Percentiles rank a stretch among this genome's conserved stretches.
These are phyloP conservation scores for Exophiala calicioides DNA, from an alignment of 2,329 filamentous ascomycete species.

Conservation along the genomic window DNA sequence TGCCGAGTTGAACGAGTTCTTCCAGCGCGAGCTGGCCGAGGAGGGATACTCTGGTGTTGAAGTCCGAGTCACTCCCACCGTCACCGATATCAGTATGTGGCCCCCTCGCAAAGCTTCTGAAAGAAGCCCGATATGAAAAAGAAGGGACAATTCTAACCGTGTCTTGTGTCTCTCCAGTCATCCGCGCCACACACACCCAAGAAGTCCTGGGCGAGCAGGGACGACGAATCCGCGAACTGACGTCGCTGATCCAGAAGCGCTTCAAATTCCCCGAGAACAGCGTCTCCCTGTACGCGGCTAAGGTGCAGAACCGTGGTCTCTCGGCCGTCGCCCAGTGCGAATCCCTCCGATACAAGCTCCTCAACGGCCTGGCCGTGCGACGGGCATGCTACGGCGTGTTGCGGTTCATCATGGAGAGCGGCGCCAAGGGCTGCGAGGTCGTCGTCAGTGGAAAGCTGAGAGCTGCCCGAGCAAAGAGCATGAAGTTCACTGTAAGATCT, in stretches of 20 bases:
- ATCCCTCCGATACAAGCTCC: conserved; percentile 99
- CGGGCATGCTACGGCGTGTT: conserved; percentile 99
- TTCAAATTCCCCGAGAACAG: conserved; percentile 99
- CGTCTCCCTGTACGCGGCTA: conserved; percentile 99
- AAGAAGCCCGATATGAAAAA: background rate
- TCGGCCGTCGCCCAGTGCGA: conserved; percentile 99
- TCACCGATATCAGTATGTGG: conserved; percentile 89
- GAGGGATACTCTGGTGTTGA: conserved; percentile 99
- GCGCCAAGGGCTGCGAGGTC: conserved; percentile 99
- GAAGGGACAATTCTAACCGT: conserved; percentile 7
- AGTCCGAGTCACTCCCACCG: conserved; percentile 98
- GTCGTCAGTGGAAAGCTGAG: conserved; percentile 99
- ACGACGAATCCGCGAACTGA: conserved; percentile 99
- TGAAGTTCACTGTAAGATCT: conserved; percentile 97
- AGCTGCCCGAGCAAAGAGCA: conserved; percentile 98
- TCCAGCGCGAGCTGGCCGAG: conserved; percentile 99
- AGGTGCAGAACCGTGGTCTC: conserved; percentile 99
- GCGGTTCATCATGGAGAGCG: conserved; percentile 99
- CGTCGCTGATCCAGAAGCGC: conserved; percentile 99
- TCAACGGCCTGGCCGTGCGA: conserved; percentile 98
- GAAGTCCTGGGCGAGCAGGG: conserved; percentile 99
- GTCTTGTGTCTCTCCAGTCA: conserved; percentile 56
- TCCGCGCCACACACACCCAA: conserved; percentile 99
- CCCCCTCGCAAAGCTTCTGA: too few relatives aligned
- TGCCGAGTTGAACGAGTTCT: conserved; percentile 99